Evolutionary conservation across 495 filamentous ascomycete genomes (phyloP), one percentile per base, ranked within the genome.

Genomic region (Penicillium canariense): DNA sequence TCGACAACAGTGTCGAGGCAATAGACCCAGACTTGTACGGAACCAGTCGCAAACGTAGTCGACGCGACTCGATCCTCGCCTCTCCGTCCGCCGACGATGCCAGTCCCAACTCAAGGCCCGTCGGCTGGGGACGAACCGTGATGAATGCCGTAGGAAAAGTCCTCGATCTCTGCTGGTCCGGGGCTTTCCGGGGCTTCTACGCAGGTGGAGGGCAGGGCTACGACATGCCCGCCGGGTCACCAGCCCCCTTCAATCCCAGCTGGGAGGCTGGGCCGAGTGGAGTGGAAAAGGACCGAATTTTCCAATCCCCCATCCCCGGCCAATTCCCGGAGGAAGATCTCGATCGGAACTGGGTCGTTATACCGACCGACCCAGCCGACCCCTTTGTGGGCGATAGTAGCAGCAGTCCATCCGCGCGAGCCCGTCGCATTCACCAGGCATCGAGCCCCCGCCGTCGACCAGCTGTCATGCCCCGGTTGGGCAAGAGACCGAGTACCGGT

Each of bases 121-220:
- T 66, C 18, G 70, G 77, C 59, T 77, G 76, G 75, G 75, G 73
- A 14, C 77, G 62, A 36, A 70, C 71, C 4, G 76, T 81, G 23
- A 72, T 82, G 38, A 75, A 76, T 28, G 81, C 88, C 23, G 84
- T 90, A 7, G 88, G 88, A 6, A 92, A 86, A 66, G 84, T 94
- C 8, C 89, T 88, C 76, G 81, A 91, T 62, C 90, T 95, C 55
- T 94, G 90, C 77, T 87, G 77, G 62, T 75, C 77, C 1, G 81
- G 83, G 9, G 81, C 87, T 0, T 92, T 96, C 65, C 75, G 78
- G 43, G 91, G 91, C 0, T 96, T 96, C 70, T 86, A 92, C 51
- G 88, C 90, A 12, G 91, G 90, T 22, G 90, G 87, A 15, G 91
- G 91, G 5, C 76, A 73, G 32, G 87, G 84, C 12, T 96, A 90